Conservation (phyloP, 257 asterid species). For the Rehmannia glutinosa region DNA sequence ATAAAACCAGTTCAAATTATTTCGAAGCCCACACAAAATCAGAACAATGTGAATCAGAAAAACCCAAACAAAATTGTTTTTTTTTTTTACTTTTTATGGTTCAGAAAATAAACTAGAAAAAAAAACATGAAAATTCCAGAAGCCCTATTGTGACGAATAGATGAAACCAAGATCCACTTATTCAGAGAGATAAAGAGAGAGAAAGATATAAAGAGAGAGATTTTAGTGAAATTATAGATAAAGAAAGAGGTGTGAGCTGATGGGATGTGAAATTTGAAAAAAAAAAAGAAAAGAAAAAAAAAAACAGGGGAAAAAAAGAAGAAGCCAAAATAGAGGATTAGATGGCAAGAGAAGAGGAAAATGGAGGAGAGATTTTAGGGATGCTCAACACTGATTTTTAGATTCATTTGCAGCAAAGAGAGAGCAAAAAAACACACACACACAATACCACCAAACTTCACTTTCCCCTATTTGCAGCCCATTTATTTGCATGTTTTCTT, state of each 20-base stretch:
- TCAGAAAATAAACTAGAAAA: background rate
- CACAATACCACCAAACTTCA: too few relatives aligned
- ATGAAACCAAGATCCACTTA: conserved; percentile 30
- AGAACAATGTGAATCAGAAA: conserved; percentile 6
- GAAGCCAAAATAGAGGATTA: background rate
- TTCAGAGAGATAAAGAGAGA: background rate
- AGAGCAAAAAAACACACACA: background rate
- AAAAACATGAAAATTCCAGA: conserved; percentile 14
- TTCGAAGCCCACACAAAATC: background rate
- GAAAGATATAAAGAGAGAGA: conserved; percentile 10
- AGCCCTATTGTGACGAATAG: conserved; percentile 19
- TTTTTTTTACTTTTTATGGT: background rate
- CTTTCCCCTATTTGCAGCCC: background rate
- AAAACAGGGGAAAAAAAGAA: too few relatives aligned
- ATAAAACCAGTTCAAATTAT: conserved; percentile 15
- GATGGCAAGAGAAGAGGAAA: conserved; percentile 26
- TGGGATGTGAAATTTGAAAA: conserved; percentile 1
- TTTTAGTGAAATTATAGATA: too few relatives aligned
- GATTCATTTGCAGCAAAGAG: background rate
- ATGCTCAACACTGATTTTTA: conserved; percentile 23
- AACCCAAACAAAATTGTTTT: background rate
- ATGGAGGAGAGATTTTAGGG: conserved; percentile 36
- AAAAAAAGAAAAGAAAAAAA: background rate
- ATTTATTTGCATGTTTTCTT: conserved; percentile 15
- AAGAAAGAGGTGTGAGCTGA: too few relatives aligned